Conservation (phyloP, 2,329 filamentous ascomycete genomes). For the Xylaria hypoxylon region DNA sequence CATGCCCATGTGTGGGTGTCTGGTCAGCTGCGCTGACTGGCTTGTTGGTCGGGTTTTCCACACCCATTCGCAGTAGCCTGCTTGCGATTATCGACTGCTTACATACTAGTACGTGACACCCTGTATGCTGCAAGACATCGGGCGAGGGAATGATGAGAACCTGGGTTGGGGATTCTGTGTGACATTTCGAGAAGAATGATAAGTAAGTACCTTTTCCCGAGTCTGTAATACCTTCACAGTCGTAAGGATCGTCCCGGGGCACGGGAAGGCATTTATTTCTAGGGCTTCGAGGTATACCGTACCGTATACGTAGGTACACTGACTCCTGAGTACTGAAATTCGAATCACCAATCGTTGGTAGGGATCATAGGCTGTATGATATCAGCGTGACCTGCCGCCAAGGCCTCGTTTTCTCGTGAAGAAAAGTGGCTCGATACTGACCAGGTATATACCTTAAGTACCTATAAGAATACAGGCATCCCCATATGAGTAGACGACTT, state of each 20-base stretch:
- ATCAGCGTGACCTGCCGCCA: slow-evolving; percentile 13
- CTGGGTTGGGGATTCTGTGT: slow-evolving; percentile 17
- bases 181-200: slow-evolving; percentile 31
- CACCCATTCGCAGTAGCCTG: slow-evolving; percentile 29
- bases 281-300: neutral
- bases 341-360: slow-evolving; percentile 10
- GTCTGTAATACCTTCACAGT: neutral
- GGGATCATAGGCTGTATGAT: neutral
- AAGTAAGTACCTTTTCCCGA: neutral
- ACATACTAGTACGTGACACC: slow-evolving; percentile 2
- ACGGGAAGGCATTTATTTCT: neutral
- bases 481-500: neutral
- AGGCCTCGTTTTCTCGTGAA: slow-evolving; percentile 4
- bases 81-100: slow-evolving; percentile 14
- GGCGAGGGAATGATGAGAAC: neutral
- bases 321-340: slow-evolving; percentile 5
- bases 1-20: slow-evolving; percentile 23
- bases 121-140: slow-evolving; percentile 33
- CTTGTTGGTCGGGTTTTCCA: slow-evolving; percentile 9
- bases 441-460: slow-evolving; percentile 2
- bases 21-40: slow-evolving; percentile 27
- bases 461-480: slow-evolving; percentile 18
- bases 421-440: slow-evolving; percentile 14
- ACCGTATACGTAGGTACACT: too few relatives aligned
- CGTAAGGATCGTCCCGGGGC: neutral